Base-by-base conservation (phyloP, 2,329 filamentous ascomycete species). In the Xylariales sp. region DNA sequence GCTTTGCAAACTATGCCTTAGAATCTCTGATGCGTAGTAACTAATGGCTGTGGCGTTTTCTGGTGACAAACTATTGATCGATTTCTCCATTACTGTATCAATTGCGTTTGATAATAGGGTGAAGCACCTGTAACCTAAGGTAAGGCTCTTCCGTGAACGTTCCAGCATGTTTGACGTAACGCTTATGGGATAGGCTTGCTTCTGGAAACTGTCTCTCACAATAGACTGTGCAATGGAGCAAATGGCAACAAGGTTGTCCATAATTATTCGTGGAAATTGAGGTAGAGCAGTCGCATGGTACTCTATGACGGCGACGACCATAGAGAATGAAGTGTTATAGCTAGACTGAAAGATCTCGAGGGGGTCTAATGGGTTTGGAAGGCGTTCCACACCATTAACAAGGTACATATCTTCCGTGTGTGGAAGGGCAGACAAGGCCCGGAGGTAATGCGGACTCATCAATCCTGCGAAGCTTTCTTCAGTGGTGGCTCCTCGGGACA, bases 1-100 rank as follows among this genome's bases (percentile, higher is more conserved):
- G 6, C 79, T 76, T 14, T 75, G 75, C 10, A 89, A 74, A 57
- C 79, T 79, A 8, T 76, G 60, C 45, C 78, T 82, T 23, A 86
- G 76, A 8, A 88, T 81, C 5, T 81, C 80, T 2, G 82, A 78
- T 30, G 89, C 78, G 14, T 79, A 78, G 1, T 72, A 71, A 18
- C 88, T 77, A 12, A 82, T 75, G 16, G 62, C 65, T 14, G 75
- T 72, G 0, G 84, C 81, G 34, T 80, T 81, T 1, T 89, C 86
- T 14, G 78, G 77, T 14, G 79, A 80, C 18, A 90, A 78, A 56
- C 81, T 81, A 9, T 86, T 88, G 49, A 86, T 82, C 63, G 85
- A 83, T 71, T 87, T 89, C 36, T 89, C 86, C 50, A 89, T 83
- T 62, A 86, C 81, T 3, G 72, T 71, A 3, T 80, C 79, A 16